Percentiles rank a stretch among this genome's conserved stretches.
Evolutionary conservation across 192 early-diverging fungal genomes (phyloP).

Genomic region (Phlyctochytrium arcticum): DNA sequence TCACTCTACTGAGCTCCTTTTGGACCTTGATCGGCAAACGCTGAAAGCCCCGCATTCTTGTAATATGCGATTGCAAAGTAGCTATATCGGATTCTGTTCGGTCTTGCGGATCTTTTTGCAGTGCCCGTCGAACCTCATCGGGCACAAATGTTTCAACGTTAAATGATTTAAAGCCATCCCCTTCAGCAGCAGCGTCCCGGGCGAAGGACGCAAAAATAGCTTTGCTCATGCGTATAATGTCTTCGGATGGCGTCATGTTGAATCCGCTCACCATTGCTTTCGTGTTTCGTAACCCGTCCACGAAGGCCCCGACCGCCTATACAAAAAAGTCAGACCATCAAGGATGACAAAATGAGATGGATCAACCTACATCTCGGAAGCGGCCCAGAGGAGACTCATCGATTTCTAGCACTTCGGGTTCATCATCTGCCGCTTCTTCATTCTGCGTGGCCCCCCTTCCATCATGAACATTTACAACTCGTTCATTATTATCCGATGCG

Average conservation of each 20-base stretch:
- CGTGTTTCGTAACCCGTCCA: constrained; percentile 1
- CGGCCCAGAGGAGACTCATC: no score
- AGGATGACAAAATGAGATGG: no score
- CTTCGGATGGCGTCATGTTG: neutral
- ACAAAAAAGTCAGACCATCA: neutral
- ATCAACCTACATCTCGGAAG: no score
- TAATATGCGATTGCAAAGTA: neutral
- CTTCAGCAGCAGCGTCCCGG: no score
- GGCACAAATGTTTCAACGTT: neutral
- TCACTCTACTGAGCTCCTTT: neutral
- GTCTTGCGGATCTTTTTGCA: neutral
- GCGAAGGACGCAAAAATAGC: neutral
- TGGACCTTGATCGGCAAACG: constrained; percentile 1
- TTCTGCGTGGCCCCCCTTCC: no score
- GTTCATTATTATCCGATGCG: no score
- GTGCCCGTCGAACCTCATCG: neutral
- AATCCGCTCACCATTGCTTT: neutral
- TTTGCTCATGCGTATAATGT: neutral
- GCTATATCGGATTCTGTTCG: neutral
- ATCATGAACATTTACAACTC: no score
- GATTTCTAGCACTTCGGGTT: no score
- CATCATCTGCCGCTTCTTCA: no score
- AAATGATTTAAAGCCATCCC: neutral
- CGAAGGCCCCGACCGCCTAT: neutral
- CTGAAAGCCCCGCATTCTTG: neutral